Percentiles rank a stretch among this genome's conserved stretches.
Conservation (phyloP, 2,329 filamentous ascomycete species). For the Elsinoe batatas region DNA sequence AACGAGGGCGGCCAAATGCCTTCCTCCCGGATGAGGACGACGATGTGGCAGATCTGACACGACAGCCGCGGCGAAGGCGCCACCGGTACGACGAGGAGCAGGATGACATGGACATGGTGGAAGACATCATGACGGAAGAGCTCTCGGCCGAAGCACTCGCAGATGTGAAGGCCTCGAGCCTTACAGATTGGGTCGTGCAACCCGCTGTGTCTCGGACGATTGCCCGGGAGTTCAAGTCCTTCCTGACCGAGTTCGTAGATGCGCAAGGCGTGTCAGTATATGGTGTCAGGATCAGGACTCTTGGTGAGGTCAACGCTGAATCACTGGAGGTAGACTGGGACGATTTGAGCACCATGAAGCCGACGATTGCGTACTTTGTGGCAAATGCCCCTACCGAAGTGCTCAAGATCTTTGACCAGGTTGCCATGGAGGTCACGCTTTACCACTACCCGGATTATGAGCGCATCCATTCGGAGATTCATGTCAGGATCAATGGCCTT, state of each 20-base stretch:
- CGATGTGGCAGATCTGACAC: constrained; percentile 71
- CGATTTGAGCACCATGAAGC: constrained; percentile 81
- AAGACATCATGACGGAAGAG: constrained; percentile 92
- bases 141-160: constrained; percentile 81
- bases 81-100: constrained; percentile 91
- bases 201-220: constrained; percentile 86
- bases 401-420: constrained; percentile 89
- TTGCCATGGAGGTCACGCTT: constrained; percentile 91
- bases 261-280: constrained; percentile 85
- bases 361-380: constrained; percentile 88
- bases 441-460: constrained; percentile 97
- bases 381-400: constrained; percentile 94
- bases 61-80: constrained; percentile 73
- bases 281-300: constrained; percentile 81
- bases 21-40: constrained; percentile 77
- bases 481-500: constrained; percentile 90
- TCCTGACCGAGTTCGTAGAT: constrained; percentile 92
- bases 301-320: constrained; percentile 96
- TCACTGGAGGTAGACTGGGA: constrained; percentile 94
- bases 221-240: constrained; percentile 92
- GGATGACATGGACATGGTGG: constrained; percentile 79
- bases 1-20: constrained; percentile 58
- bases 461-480: constrained; percentile 93
- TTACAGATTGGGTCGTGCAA: constrained; percentile 92
- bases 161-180: constrained; percentile 84